Evolutionary conservation across 2,329 filamentous ascomycete species (phyloP).

Genomic region (Aureobasidium musti): DNA sequence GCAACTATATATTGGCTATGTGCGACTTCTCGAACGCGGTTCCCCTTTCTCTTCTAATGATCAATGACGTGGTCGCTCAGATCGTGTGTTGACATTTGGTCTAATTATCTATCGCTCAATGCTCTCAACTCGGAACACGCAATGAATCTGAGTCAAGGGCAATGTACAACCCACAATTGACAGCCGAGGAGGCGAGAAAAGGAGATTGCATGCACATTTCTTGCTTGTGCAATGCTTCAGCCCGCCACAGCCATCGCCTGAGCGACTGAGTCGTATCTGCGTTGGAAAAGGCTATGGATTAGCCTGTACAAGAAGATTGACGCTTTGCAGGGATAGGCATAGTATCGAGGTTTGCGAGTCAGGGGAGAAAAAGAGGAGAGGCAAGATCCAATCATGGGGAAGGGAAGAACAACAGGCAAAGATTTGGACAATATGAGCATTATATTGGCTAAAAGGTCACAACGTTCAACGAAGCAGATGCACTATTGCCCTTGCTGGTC

Average conservation of each 20-base stretch:
- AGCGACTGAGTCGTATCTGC: not conserved
- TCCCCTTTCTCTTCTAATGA: constrained; percentile 2
- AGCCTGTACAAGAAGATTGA: constrained; percentile 19
- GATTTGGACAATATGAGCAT: not conserved
- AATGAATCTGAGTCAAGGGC: constrained; percentile 2
- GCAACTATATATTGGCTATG: constrained; percentile 7
- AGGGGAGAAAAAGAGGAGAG: not conserved
- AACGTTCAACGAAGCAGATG: constrained; percentile 22
- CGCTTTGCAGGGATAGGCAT: constrained; percentile 6
- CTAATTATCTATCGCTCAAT: not conserved
- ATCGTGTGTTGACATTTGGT: constrained; percentile 4
- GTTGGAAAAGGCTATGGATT: not conserved
- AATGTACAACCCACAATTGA: not conserved
- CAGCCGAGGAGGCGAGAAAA: not conserved
- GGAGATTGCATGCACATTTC: constrained; percentile 4
- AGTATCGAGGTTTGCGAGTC: constrained; percentile 24
- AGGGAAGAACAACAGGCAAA: not conserved
- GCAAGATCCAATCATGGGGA: constrained; percentile 3
- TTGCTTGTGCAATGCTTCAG: constrained; percentile 12
- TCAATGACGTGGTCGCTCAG: constrained; percentile 8
- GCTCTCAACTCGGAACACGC: constrained; percentile 2
- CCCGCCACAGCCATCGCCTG: not conserved
- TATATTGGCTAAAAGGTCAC: constrained; percentile 1
- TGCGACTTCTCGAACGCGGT: constrained; percentile 24
- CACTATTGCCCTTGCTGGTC: constrained; percentile 22